A percentile compares a stretch with the other conserved stretches of the same genome.
phyloP scores from a whole-genome alignment of 2,329 filamentous ascomycete species.

The Diplocarpon rosae region DNA sequence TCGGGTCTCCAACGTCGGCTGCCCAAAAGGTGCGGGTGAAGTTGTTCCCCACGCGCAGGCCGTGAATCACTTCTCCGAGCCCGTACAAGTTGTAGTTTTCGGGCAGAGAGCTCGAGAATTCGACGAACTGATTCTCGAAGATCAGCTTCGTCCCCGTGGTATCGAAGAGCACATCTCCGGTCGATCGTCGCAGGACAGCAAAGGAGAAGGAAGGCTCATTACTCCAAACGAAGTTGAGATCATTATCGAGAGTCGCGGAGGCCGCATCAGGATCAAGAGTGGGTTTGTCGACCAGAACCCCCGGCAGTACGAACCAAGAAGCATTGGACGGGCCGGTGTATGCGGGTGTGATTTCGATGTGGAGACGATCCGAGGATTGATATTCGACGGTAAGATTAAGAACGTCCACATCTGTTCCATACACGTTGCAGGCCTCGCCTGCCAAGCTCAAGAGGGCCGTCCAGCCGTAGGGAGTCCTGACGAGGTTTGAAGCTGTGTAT shows the following conservation, averaged over 20 bases:
- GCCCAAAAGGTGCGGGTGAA: constrained; percentile 58
- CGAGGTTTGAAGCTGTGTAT: constrained; percentile 53
- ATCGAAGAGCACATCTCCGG: constrained; percentile 55
- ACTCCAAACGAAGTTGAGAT: constrained; percentile 43
- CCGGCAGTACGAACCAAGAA: constrained; percentile 57
- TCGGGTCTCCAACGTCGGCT: constrained; percentile 55
- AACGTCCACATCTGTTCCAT: constrained; percentile 61
- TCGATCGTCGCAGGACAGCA: constrained; percentile 46
- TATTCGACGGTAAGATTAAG: constrained; percentile 59
- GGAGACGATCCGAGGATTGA: constrained; percentile 53
- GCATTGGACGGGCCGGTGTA: constrained; percentile 49
- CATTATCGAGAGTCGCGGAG: constrained; percentile 36
- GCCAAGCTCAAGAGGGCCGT: constrained; percentile 61
- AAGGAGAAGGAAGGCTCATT: constrained; percentile 56
- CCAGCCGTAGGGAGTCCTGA: constrained; percentile 41
- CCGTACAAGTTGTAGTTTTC: constrained; percentile 68
- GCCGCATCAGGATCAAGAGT: constrained; percentile 30
- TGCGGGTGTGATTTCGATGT: constrained; percentile 58
- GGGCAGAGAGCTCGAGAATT: constrained; percentile 55
- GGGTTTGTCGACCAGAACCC: constrained; percentile 40
- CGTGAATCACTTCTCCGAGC: constrained; percentile 62
- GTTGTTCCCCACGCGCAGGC: constrained; percentile 61
- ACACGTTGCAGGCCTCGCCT: constrained; percentile 62
- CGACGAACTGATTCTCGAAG: constrained; percentile 69
- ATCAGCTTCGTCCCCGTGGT: constrained; percentile 54